Percentiles rank a stretch among this genome's conserved stretches.
Conservation (phyloP, 2,329 filamentous ascomycete genomes). For the Verticillium alfalfae region DNA sequence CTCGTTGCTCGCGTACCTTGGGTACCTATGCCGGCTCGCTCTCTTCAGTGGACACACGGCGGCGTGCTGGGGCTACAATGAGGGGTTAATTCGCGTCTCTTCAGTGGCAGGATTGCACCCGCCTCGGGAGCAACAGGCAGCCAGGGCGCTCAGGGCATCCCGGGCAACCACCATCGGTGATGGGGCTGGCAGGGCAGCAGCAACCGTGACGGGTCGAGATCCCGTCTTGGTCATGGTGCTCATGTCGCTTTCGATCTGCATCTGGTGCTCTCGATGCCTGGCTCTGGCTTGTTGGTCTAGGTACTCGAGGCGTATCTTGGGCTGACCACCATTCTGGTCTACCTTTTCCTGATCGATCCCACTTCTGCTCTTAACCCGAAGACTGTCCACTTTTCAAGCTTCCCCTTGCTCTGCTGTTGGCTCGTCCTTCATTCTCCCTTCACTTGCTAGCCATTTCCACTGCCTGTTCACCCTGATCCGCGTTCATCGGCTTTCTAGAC, state of each 20-base stretch:
- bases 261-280: not conserved
- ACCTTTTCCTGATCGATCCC: not conserved
- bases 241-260: not conserved
- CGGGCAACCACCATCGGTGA: not conserved
- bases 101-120: not conserved
- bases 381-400: not conserved
- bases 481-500: not conserved
- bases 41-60: not conserved
- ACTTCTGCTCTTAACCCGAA: not conserved
- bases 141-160: not conserved
- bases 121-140: not conserved
- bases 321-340: not conserved
- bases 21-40: not conserved
- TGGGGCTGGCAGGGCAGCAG: not conserved
- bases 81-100: not conserved
- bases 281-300: not conserved
- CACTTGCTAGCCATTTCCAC: not conserved
- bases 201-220: not conserved
- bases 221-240: not conserved
- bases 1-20: not conserved
- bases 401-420: not conserved
- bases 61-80: not conserved
- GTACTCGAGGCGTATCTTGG: not conserved
- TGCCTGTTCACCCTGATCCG: not conserved
- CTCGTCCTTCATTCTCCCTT: not conserved